Evolutionary conservation across 108 stramenopile species (phyloP).

Genomic region (Nitzschia palea): DNA sequence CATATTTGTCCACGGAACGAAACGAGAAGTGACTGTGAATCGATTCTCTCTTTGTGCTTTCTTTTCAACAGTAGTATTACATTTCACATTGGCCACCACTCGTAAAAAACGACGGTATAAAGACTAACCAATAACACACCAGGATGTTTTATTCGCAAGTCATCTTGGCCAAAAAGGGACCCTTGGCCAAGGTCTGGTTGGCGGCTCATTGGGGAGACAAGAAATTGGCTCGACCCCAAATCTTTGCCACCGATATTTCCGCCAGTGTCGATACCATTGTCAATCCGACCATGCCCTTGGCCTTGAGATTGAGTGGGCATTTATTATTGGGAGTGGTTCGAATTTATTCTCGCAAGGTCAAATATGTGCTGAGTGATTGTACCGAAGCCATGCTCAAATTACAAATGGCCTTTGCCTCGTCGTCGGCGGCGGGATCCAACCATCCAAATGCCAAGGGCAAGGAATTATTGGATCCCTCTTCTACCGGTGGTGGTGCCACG

Average conservation of each 20-base stretch:
- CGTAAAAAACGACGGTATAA: too few relatives aligned
- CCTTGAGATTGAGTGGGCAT: conserved; percentile 95
- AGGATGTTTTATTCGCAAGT: conserved; percentile 99
- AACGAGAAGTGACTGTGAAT: too few relatives aligned
- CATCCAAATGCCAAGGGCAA: conserved; percentile 16
- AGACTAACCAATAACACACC: neutral
- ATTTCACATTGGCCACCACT: too few relatives aligned
- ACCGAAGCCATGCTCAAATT: conserved; percentile 98
- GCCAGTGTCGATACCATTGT: conserved; percentile 93
- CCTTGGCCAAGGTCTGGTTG: conserved; percentile 98
- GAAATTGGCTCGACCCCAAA: conserved; percentile 92
- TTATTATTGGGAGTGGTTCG: conserved; percentile 96
- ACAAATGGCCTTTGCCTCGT: conserved; percentile 89
- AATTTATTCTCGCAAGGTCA: conserved; percentile 95
- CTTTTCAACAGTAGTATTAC: too few relatives aligned
- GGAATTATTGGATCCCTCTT: conserved; percentile 10
- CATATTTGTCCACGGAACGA: too few relatives aligned
- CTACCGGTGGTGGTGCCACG: neutral
- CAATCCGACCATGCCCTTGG: conserved; percentile 94
- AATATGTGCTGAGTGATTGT: conserved; percentile 96
- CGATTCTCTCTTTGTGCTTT: too few relatives aligned
- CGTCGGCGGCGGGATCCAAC: conserved; percentile 29
- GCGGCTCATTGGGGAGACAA: conserved; percentile 99
- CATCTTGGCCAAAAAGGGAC: conserved; percentile 98
- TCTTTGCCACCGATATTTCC: conserved; percentile 96